Conservation (phyloP, 1,139 yeast genomes). For the Hansenula sp. region DNA sequence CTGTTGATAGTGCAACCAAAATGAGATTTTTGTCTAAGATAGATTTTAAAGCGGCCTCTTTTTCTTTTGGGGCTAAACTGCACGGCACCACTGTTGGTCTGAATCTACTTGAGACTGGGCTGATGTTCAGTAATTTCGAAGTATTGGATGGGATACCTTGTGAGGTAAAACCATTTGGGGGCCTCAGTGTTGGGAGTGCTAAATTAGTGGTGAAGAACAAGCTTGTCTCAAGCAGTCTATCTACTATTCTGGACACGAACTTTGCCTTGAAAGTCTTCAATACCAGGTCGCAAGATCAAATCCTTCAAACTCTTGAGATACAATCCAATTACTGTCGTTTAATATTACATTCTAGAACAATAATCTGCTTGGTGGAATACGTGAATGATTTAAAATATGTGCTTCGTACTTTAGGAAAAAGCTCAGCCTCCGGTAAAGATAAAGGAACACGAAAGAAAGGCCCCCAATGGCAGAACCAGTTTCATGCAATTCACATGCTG, state of each 20-base stretch:
- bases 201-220: conserved; percentile 25
- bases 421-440: not conserved
- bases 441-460: not conserved
- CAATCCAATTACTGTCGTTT: conserved; percentile 57
- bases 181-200: conserved; percentile 16
- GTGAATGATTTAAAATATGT: conserved; percentile 8
- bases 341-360: conserved; percentile 49
- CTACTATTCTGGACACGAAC: conserved; percentile 36
- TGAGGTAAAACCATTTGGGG: conserved; percentile 14
- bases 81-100: not conserved
- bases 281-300: conserved; percentile 17
- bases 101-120: not conserved
- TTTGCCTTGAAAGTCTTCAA: conserved; percentile 34
- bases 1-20: too few relatives aligned
- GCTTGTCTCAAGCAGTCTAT: conserved; percentile 24
- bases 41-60: not conserved
- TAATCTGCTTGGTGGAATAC: conserved; percentile 38
- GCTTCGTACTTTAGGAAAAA: conserved; percentile 4
- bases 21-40: not conserved
- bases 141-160: not conserved
- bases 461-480: conserved; percentile 11
- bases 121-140: not conserved
- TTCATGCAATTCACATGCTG: conserved; percentile 50
- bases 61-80: not conserved
- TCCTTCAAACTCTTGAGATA: conserved; percentile 49